These are phyloP conservation scores for Toxicodendron radicans DNA, from an alignment of 345 rosid genomes.

Conservation along the genomic window DNA sequence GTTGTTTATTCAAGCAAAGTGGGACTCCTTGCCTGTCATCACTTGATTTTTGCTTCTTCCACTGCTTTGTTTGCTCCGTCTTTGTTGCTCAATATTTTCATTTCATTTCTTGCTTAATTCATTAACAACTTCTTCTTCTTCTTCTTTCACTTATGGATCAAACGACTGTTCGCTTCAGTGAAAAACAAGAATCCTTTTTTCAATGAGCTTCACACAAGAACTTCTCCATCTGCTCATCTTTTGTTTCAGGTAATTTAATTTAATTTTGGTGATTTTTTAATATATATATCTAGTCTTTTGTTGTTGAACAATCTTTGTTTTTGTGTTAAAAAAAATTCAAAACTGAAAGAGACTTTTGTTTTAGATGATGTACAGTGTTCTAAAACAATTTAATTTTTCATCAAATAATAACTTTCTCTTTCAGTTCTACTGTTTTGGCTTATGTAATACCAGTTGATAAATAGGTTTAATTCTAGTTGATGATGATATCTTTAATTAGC, in stretches of 20 bases:
- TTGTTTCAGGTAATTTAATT: conserved; percentile 48
- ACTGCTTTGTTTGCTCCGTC: conserved; percentile 40
- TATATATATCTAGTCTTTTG: not conserved
- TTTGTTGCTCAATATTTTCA: conserved; percentile 7
- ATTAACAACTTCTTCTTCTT: not conserved
- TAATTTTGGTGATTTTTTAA: no score
- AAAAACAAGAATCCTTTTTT: conserved; percentile 35
- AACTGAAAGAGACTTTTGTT: conserved; percentile 9
- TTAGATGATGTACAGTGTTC: not conserved
- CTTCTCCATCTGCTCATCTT: conserved; percentile 34
- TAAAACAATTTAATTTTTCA: no score
- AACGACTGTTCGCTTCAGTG: conserved; percentile 35
- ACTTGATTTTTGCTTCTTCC: conserved; percentile 4
- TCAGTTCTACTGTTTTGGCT: conserved; percentile 1
- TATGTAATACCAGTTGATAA: not conserved
- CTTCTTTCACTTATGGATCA: conserved; percentile 35
- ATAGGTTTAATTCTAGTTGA: not conserved
- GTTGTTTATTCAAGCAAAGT: conserved; percentile 45
- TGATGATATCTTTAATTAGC: conserved; percentile 8
- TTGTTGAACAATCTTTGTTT: not conserved
- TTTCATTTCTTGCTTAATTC: conserved; percentile 6
- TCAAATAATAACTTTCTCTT: conserved; percentile 10
- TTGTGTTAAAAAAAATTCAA: not conserved
- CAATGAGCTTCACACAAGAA: conserved; percentile 48
- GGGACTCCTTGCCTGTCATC: conserved; percentile 26